Evolutionary conservation across 768 basidiomycete species (phyloP), one percentile per base, ranked within the genome.

Genomic region (Tremella yokohamensis): DNA sequence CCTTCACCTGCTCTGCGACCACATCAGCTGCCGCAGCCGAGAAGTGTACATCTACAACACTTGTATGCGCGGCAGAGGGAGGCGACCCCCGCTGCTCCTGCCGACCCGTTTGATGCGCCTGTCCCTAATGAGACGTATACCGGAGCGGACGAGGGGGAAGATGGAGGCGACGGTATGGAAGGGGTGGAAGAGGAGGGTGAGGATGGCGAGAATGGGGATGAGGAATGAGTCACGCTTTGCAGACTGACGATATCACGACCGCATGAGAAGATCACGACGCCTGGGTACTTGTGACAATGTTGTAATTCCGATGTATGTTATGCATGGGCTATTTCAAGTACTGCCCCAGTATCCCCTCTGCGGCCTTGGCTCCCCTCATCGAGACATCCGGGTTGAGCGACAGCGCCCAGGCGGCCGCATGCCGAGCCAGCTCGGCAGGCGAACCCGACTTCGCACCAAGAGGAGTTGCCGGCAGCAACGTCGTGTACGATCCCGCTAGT

Each of bases 121-220:
- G 64, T 73, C 12, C 71, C 71, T 7, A 73, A 73, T 44, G 68
- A 70, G 61, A 68, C 69, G 34, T 73, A 67, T 52, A 52, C 56
- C 13, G 29, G 6, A 11, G 65, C 59, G 37, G 63, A 58, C 8
- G 54, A 66, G 34, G 58, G 53, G 18, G 52, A 54, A 8, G 57
- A 40, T 18, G 57, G 49, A 37, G 55, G 19, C 3, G 47, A 58
- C 1, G 50, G 42, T 15, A 24, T 40, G 22, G 50, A 22, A 45
- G 60, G 16, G 15, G 26, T 34, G 37, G 18, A 50, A 44, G 55
- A 49, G 12, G 54, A 50, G 18, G 52, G 42, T 11, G 20, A 49
- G 19, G 39, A 58, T 8, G 51, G 47, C 8, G 52, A 56, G 11
- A n/a, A 50, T n/a, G 25, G 29, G 37, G 53, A 49, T 40, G 29